These are phyloP conservation scores for Picochlorum sp. DNA, from an alignment of 139 green algal species.

Conservation along the genomic window DNA sequence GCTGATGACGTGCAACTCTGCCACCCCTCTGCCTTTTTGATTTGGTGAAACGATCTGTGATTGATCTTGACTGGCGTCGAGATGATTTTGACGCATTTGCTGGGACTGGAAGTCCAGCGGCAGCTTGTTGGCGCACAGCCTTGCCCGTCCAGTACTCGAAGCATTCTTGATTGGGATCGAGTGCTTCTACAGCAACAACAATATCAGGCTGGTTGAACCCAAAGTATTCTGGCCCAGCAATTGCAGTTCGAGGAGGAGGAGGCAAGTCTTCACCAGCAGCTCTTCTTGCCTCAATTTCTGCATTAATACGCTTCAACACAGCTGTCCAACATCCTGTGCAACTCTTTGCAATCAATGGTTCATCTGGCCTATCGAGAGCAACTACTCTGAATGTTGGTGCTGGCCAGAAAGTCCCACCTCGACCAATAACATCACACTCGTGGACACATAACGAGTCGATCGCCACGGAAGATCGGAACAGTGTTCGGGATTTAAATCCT, in stretches of 20 bases:
- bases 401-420: conserved; percentile 62
- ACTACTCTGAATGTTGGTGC: conserved; percentile 66
- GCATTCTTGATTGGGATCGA: conserved; percentile 62
- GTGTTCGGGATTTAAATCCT: conserved; percentile 65
- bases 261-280: conserved; percentile 71
- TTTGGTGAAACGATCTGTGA: background rate
- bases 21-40: background rate
- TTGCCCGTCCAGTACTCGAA: conserved; percentile 68
- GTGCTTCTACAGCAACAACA: conserved; percentile 59
- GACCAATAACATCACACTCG: conserved; percentile 69
- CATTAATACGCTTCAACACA: conserved; percentile 86
- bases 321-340: conserved; percentile 83
- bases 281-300: conserved; percentile 59
- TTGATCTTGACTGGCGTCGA: background rate
- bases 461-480: conserved; percentile 58
- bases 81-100: background rate
- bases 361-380: conserved; percentile 66
- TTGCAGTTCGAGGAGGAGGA: conserved; percentile 81
- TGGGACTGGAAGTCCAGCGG: conserved; percentile 26
- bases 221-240: conserved; percentile 93
- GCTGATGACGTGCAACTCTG: background rate
- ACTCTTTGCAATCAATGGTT: conserved; percentile 70
- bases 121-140: conserved; percentile 33
- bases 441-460: conserved; percentile 63
- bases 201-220: conserved; percentile 76